Conservation (phyloP, 2,329 filamentous ascomycete species). For the Fusarium sp. region DNA sequence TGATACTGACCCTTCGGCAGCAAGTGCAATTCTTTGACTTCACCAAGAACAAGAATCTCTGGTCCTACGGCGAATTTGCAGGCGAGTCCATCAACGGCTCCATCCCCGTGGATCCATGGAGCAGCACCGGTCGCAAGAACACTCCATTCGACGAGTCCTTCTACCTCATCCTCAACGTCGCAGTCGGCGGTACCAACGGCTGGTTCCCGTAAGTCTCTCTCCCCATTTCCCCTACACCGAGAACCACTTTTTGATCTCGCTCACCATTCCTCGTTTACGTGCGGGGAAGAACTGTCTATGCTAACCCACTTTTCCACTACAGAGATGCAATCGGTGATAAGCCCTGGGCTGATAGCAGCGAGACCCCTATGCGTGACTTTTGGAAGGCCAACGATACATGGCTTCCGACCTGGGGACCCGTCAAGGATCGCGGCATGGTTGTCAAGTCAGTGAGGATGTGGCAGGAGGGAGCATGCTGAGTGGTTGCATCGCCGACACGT, state of each 20-base stretch:
- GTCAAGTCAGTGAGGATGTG: conserved; percentile 58
- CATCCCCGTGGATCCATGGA: conserved; percentile 55
- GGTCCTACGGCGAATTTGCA: conserved; percentile 51
- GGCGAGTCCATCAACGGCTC: conserved; percentile 52
- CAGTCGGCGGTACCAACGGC: conserved; percentile 57
- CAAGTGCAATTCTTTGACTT: conserved; percentile 45
- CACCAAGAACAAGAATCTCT: conserved; percentile 45
- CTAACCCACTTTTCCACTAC: conserved; percentile 12
- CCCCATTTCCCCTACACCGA: neutral
- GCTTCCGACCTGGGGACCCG: conserved; percentile 51
- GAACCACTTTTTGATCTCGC: neutral
- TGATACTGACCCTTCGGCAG: neutral
- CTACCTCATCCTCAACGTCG: conserved; percentile 60
- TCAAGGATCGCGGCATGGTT: conserved; percentile 50
- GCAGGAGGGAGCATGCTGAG: conserved; percentile 47
- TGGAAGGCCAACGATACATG: conserved; percentile 51
- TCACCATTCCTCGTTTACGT: neutral
- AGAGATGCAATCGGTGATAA: conserved; percentile 54
- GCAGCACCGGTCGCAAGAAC: conserved; percentile 46
- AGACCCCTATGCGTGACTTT: conserved; percentile 52
- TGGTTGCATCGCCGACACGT: neutral
- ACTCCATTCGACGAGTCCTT: conserved; percentile 61
- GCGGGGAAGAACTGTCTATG: neutral
- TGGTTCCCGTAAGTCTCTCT: conserved; percentile 52
- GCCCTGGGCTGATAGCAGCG: conserved; percentile 54